A percentile compares a stretch with the other conserved stretches of the same genome.
Evolutionary conservation across 768 basidiomycete genomes (phyloP).

Genomic region (Podaxis carcinomalis): DNA sequence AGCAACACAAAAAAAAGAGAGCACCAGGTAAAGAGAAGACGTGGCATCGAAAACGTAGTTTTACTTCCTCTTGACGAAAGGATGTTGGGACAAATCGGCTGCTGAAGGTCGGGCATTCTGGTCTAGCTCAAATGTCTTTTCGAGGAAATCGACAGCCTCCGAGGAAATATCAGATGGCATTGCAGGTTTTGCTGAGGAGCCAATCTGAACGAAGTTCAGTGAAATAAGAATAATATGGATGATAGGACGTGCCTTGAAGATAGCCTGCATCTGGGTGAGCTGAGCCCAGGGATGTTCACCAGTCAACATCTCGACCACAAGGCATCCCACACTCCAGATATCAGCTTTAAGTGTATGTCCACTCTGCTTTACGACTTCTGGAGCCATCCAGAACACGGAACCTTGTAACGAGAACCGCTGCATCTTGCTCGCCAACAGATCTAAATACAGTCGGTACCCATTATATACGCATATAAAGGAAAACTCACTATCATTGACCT

Average conservation of each 20-base stretch:
- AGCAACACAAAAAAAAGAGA: conserved; percentile 16
- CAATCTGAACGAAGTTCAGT: conserved; percentile 56
- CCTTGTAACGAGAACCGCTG: conserved; percentile 94
- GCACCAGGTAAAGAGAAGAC: conserved; percentile 12
- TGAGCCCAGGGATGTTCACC: conserved; percentile 96
- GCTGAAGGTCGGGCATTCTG: conserved; percentile 80
- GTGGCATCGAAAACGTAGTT: conserved; percentile 9
- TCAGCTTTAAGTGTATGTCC: conserved; percentile 89
- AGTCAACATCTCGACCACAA: conserved; percentile 96
- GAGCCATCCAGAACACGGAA: conserved; percentile 99
- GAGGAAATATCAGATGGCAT: conserved; percentile 89
- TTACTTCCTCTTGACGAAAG: conserved; percentile 48
- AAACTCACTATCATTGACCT: conserved; percentile 88
- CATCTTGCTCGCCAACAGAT: conserved; percentile 53
- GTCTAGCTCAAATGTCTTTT: conserved; percentile 82
- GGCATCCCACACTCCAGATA: conserved; percentile 94
- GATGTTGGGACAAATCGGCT: conserved; percentile 65
- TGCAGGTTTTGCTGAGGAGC: conserved; percentile 80
- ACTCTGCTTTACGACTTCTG: conserved; percentile 96
- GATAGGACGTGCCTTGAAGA: conserved; percentile 71
- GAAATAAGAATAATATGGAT: neutral
- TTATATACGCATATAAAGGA: neutral
- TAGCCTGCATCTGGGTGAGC: conserved; percentile 98
- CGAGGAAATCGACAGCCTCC: conserved; percentile 85
- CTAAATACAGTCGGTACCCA: conserved; percentile 18